These are phyloP conservation scores for Polytolypa hystricis DNA, from an alignment of 2,329 filamentous ascomycete species.

Conservation along the genomic window DNA sequence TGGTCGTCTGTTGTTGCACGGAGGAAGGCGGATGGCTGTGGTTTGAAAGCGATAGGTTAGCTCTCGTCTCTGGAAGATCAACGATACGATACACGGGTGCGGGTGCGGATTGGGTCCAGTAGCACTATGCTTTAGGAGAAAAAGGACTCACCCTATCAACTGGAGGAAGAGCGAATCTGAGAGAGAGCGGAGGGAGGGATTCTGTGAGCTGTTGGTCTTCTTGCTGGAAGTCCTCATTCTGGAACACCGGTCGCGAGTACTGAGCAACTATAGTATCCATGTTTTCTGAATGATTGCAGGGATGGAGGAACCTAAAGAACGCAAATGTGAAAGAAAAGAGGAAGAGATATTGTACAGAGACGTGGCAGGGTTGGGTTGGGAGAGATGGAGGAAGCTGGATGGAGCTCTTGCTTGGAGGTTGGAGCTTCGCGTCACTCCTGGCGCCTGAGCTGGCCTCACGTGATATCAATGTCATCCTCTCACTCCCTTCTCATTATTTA, in stretches of 20 bases:
- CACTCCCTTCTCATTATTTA: too few species aligned
- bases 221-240: slow-evolving; percentile 63
- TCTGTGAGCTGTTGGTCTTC: slow-evolving; percentile 64
- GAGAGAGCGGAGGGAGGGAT: slow-evolving; percentile 62
- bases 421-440: slow-evolving; percentile 12
- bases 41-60: too few species aligned
- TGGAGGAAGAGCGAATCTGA: slow-evolving; percentile 92
- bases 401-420: neutral
- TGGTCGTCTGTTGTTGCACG: slow-evolving; percentile 95
- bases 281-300: too few species aligned
- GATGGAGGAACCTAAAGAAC: neutral
- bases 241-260: slow-evolving; percentile 70
- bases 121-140: too few species aligned
- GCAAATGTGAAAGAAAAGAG: neutral
- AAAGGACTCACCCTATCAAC: slow-evolving; percentile 63
- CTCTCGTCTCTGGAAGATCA: too few species aligned
- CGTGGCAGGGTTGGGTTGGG: neutral
- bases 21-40: slow-evolving; percentile 81
- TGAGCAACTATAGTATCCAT: slow-evolving; percentile 93
- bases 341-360: slow-evolving; percentile 1
- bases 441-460: slow-evolving; percentile 27
- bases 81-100: too few species aligned
- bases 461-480: slow-evolving; percentile 7
- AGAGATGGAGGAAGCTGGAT: neutral
- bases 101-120: too few species aligned